Evolutionary conservation across 495 filamentous ascomycete genomes (phyloP).

Genomic region (Aspergillus ostianus): DNA sequence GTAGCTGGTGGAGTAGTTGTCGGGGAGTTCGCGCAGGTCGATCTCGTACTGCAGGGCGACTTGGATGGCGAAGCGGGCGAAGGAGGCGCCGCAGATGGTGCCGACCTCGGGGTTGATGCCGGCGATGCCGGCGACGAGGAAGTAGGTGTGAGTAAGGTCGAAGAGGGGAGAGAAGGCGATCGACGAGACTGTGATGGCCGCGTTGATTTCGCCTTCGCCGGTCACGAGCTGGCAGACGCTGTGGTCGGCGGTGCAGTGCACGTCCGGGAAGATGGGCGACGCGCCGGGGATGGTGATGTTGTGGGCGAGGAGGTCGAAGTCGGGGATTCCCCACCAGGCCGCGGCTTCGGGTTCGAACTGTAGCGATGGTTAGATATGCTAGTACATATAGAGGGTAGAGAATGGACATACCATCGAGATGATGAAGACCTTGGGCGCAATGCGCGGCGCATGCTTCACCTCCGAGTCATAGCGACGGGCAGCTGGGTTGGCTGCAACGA

Average conservation of each 20-base stretch:
- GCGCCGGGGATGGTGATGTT: slow-evolving; percentile 68
- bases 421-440: slow-evolving; percentile 67
- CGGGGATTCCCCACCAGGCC: slow-evolving; percentile 62
- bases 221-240: slow-evolving; percentile 63
- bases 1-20: slow-evolving; percentile 65
- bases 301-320: slow-evolving; percentile 58
- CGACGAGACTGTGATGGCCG: slow-evolving; percentile 59
- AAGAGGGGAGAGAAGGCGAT: slow-evolving; percentile 60
- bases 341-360: slow-evolving; percentile 68
- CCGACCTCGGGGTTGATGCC: slow-evolving; percentile 66
- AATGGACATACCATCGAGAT: slow-evolving; percentile 59
- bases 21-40: slow-evolving; percentile 66
- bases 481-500: slow-evolving; percentile 4
- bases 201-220: slow-evolving; percentile 69
- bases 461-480: not conserved
- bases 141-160: slow-evolving; percentile 66
- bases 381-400: not conserved
- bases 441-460: slow-evolving; percentile 23
- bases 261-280: slow-evolving; percentile 61
- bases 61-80: slow-evolving; percentile 67
- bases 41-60: slow-evolving; percentile 75
- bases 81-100: slow-evolving; percentile 61
- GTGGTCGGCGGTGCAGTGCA: slow-evolving; percentile 58
- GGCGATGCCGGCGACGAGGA: slow-evolving; percentile 69
- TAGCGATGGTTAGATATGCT: slow-evolving; percentile 8